Conservation (phyloP, 257 asterid genomes). For the Ilex asprella region DNA sequence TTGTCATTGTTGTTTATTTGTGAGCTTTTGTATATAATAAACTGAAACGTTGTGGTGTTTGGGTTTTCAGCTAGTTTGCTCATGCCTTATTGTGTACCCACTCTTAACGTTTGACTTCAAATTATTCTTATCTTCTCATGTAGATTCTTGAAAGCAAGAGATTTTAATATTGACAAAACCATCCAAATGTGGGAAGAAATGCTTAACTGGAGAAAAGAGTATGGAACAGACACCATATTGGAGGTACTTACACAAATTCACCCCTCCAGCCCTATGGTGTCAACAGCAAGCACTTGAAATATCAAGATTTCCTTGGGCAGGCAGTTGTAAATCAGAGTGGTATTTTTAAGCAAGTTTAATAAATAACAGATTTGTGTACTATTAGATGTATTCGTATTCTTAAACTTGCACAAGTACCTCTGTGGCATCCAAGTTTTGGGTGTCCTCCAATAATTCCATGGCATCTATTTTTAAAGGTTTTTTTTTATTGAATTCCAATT, state of each 20-base stretch:
- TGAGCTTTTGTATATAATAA: no score
- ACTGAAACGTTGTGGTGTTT: no score
- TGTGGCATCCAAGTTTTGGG: no score
- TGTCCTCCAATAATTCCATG: no score
- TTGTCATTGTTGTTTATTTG: no score
- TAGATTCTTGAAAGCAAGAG: slow-evolving; percentile 91
- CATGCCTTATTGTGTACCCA: slow-evolving; percentile 9
- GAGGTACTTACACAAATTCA: slow-evolving; percentile 43
- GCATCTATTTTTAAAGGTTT: not conserved
- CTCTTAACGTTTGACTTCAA: slow-evolving; percentile 4
- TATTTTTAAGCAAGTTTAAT: not conserved
- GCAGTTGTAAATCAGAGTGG: no score
- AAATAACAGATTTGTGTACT: not conserved
- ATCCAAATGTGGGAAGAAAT: slow-evolving; percentile 91
- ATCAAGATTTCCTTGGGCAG: not conserved
- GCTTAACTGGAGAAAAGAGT: slow-evolving; percentile 89
- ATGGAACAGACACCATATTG: slow-evolving; percentile 78
- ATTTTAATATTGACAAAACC: slow-evolving; percentile 57
- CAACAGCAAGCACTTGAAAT: not conserved
- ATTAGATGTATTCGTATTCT: no score
- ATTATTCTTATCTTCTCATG: slow-evolving; percentile 10
- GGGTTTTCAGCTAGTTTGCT: not conserved
- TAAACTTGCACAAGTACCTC: not conserved
- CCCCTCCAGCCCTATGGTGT: slow-evolving; percentile 1
- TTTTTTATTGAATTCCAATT: not conserved